phyloP scores from a whole-genome alignment of 2,329 filamentous ascomycete species.

The Aspergillus tanneri region DNA sequence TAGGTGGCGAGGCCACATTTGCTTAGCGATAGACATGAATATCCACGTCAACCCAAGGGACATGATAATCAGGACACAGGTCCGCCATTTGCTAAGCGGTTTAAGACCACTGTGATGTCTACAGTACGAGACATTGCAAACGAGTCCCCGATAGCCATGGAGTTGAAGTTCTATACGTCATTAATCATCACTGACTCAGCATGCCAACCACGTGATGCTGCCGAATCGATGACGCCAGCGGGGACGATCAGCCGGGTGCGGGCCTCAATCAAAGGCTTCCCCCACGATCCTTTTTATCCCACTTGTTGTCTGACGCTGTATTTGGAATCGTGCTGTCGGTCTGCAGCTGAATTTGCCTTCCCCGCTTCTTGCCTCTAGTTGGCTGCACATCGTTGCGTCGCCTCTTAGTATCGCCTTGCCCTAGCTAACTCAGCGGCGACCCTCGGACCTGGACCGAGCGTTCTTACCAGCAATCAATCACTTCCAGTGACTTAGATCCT shows the following conservation, averaged over 20 bases:
- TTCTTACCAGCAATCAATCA: conserved; percentile 8
- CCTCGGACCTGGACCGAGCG: conserved; percentile 20
- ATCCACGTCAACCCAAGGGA: no score
- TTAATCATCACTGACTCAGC: no score
- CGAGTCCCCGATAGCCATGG: no score
- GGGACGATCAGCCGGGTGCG: conserved; percentile 32
- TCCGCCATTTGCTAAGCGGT: no score
- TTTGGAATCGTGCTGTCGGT: neutral
- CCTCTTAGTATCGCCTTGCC: neutral
- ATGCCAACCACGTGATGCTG: conserved; percentile 25
- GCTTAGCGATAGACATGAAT: no score
- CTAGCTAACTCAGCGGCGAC: neutral
- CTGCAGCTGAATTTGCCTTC: neutral
- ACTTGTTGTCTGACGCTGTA: conserved; percentile 4
- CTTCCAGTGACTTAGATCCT: conserved; percentile 8
- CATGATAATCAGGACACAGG: no score
- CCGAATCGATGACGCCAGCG: conserved; percentile 32
- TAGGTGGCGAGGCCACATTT: no score
- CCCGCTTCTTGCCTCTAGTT: neutral
- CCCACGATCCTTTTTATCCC: conserved; percentile 19
- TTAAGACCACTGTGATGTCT: no score
- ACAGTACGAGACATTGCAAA: no score
- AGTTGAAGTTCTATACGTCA: no score
- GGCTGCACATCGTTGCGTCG: neutral
- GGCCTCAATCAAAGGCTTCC: conserved; percentile 14